Evolutionary conservation across 495 filamentous ascomycete genomes (phyloP).

Genomic region (Daldinia bambusicola): DNA sequence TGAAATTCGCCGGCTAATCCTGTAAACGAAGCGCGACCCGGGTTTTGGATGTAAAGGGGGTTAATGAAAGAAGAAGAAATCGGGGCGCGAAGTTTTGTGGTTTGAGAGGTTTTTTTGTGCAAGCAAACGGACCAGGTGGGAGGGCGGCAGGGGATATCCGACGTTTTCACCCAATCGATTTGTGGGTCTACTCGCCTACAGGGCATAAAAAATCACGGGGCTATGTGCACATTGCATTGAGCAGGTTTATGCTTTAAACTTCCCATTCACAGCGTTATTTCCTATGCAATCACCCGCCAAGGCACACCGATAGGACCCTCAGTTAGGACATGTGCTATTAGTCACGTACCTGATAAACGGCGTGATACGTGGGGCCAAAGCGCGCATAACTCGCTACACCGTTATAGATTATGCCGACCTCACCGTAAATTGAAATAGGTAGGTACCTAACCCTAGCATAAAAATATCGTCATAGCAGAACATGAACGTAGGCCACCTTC

Average conservation of each 20-base stretch:
- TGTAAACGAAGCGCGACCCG: conserved; percentile 49
- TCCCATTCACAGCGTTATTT: conserved; percentile 17
- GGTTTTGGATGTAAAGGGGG: conserved; percentile 51
- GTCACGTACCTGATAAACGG: not conserved
- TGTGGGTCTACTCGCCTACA: conserved; percentile 23
- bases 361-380: not conserved
- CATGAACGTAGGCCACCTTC: not conserved
- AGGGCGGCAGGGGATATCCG: conserved; percentile 24
- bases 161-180: conserved; percentile 12
- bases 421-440: not conserved
- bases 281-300: conserved; percentile 30
- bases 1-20: conserved; percentile 49
- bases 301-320: conserved; percentile 2
- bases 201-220: conserved; percentile 41
- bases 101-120: conserved; percentile 39
- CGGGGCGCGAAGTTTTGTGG: conserved; percentile 41
- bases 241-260: conserved; percentile 45
- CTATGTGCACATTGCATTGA: conserved; percentile 49
- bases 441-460: conserved; percentile 5
- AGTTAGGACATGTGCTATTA: conserved; percentile 17
- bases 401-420: not conserved
- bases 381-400: conserved; percentile 4
- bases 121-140: conserved; percentile 6
- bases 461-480: conserved; percentile 13
- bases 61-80: conserved; percentile 50